phyloP scores from a whole-genome alignment of 2,329 filamentous ascomycete species.

The Huntiella moniliformis region DNA sequence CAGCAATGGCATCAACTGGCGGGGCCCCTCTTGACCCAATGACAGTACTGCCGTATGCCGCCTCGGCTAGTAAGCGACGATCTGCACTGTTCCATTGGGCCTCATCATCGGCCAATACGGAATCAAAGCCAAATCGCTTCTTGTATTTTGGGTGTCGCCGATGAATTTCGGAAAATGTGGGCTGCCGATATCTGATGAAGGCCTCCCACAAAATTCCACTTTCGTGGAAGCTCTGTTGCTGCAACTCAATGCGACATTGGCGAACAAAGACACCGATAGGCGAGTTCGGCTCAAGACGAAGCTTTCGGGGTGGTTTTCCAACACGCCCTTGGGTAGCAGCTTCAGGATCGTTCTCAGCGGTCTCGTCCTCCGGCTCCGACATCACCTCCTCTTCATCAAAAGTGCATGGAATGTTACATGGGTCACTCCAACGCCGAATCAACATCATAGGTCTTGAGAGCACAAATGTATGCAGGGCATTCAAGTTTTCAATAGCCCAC shows the following conservation, averaged over 20 bases:
- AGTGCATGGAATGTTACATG: not conserved
- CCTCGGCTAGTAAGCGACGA: slow-evolving; percentile 26
- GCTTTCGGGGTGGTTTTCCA: slow-evolving; percentile 31
- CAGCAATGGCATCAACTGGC: slow-evolving; percentile 23
- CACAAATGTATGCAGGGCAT: slow-evolving; percentile 66
- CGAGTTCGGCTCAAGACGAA: slow-evolving; percentile 52
- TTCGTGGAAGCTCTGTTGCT: slow-evolving; percentile 62
- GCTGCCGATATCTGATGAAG: slow-evolving; percentile 64
- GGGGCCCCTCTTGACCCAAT: slow-evolving; percentile 18
- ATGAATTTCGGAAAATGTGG: slow-evolving; percentile 48
- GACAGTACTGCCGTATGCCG: slow-evolving; percentile 34
- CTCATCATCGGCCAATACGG: slow-evolving; percentile 31
- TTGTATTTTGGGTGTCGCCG: slow-evolving; percentile 38
- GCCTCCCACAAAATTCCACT: slow-evolving; percentile 60
- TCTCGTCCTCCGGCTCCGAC: not conserved
- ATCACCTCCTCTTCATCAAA: not conserved
- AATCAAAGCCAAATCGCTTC: slow-evolving; percentile 37
- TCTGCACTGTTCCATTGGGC: slow-evolving; percentile 30
- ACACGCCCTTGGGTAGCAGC: slow-evolving; percentile 39
- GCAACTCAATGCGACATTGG: slow-evolving; percentile 60
- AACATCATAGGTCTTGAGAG: slow-evolving; percentile 17
- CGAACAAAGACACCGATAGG: slow-evolving; percentile 69
- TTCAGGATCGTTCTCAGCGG: slow-evolving; percentile 21
- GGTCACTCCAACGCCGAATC: slow-evolving; percentile 3
- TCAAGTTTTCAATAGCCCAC: slow-evolving; percentile 68